Conservation (phyloP, 106 monocot genomes). For the Hemerocallis citrina region DNA sequence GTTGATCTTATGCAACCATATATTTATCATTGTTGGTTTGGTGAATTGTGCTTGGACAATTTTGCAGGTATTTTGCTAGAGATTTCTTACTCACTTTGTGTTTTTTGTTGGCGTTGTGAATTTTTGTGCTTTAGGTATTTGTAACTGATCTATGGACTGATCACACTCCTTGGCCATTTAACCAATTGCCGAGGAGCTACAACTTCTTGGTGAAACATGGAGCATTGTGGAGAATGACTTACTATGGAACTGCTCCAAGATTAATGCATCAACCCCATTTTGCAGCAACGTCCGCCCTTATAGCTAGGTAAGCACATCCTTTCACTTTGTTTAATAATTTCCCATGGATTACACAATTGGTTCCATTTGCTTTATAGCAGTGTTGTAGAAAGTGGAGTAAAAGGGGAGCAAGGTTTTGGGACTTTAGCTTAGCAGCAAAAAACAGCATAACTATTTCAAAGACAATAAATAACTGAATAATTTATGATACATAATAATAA, state of each 20-base stretch:
- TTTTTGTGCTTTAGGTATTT: slow-evolving; percentile 41
- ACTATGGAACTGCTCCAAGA: slow-evolving; percentile 74
- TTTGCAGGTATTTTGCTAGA: neutral
- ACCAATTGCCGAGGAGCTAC: slow-evolving; percentile 93
- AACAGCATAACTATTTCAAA: too few species aligned
- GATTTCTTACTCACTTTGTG: neutral
- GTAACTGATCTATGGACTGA: slow-evolving; percentile 97
- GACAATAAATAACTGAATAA: neutral
- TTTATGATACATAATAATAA: neutral
- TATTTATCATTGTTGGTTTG: neutral
- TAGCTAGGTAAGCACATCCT: slow-evolving; percentile 54
- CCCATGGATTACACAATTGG: neutral
- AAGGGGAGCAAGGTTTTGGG: too few species aligned
- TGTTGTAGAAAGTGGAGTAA: too few species aligned
- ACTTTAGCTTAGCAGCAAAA: too few species aligned
- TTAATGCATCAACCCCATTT: slow-evolving; percentile 92
- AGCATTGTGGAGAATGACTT: slow-evolving; percentile 89
- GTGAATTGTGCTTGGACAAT: neutral
- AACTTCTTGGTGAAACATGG: slow-evolving; percentile 98
- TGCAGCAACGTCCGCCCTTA: slow-evolving; percentile 83
- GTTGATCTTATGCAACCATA: neutral
- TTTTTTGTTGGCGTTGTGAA: slow-evolving; percentile 2
- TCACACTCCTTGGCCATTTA: slow-evolving; percentile 99
- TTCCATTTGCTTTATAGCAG: neutral
- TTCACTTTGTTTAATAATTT: neutral